These are phyloP conservation scores for Podospora australis DNA, from an alignment of 495 filamentous ascomycete genomes.

Conservation along the genomic window DNA sequence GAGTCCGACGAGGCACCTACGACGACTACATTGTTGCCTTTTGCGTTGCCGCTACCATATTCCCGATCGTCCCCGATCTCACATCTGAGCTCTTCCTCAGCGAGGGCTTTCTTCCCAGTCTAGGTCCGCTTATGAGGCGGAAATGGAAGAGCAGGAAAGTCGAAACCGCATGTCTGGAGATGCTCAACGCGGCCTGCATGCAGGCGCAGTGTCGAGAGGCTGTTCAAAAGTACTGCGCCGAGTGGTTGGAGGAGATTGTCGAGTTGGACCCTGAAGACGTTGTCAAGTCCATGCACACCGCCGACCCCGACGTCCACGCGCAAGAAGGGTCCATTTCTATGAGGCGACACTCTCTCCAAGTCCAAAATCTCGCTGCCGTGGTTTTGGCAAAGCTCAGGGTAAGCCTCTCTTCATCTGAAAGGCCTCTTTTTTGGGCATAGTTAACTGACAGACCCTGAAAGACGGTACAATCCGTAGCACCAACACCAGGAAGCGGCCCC, in stretches of 20 bases:
- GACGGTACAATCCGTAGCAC: conserved; percentile 36
- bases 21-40: conserved; percentile 68
- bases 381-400: conserved; percentile 71
- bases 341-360: conserved; percentile 44
- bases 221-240: conserved; percentile 69
- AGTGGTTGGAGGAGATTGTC: conserved; percentile 76
- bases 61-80: conserved; percentile 70
- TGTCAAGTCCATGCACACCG: conserved; percentile 40
- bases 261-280: conserved; percentile 57
- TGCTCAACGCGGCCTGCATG: conserved; percentile 86
- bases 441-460: conserved; percentile 47
- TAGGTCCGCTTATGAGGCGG: conserved; percentile 64
- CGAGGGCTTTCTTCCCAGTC: conserved; percentile 66
- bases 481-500: conserved; percentile 31
- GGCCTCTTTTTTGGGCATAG: conserved; percentile 20
- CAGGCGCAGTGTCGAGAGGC: conserved; percentile 69
- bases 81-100: conserved; percentile 72
- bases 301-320: conserved; percentile 30
- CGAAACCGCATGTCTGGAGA: conserved; percentile 74
- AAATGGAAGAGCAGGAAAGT: conserved; percentile 71
- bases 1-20: conserved; percentile 43
- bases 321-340: conserved; percentile 40
- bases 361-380: conserved; percentile 68
- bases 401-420: conserved; percentile 23
- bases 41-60: conserved; percentile 79